Conservation (phyloP, 768 basidiomycete species). For the Suillus variegatus region DNA sequence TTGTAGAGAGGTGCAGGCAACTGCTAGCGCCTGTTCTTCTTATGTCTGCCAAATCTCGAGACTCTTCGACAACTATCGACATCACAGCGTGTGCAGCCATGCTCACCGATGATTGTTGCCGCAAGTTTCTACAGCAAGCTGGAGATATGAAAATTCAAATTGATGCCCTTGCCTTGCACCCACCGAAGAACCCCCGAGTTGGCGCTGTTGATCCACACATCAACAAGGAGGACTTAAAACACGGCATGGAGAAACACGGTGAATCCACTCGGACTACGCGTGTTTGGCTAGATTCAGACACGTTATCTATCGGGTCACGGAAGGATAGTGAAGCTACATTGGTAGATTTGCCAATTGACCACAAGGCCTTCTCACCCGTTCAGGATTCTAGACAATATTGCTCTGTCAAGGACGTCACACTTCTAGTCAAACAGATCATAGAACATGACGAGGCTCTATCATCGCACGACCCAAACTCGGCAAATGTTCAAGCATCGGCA, state of each 20-base stretch:
- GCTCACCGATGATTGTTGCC: conserved; percentile 31
- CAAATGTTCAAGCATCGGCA: not conserved
- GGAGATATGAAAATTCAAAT: conserved; percentile 28
- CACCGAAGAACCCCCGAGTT: conserved; percentile 7
- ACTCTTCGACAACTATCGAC: conserved; percentile 14
- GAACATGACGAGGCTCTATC: not conserved
- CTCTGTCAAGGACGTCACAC: no score
- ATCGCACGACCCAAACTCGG: no score
- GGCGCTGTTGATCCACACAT: not conserved
- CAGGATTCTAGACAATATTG: not conserved
- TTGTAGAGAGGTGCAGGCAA: conserved; percentile 28
- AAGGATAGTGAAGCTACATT: conserved; percentile 29
- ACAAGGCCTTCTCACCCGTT: not conserved
- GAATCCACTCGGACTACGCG: conserved; percentile 17
- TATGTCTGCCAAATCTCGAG: conserved; percentile 19
- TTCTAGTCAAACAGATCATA: not conserved
- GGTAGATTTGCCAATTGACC: conserved; percentile 16
- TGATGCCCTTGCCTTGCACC: conserved; percentile 11
- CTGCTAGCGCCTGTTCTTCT: conserved; percentile 26
- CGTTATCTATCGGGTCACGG: conserved; percentile 9
- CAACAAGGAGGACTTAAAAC: conserved; percentile 11
- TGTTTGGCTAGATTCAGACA: conserved; percentile 17
- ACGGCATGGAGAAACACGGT: conserved; percentile 13
- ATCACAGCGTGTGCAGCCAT: conserved; percentile 23
- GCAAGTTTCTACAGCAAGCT: conserved; percentile 20